phyloP scores from a whole-genome alignment of 2,329 filamentous ascomycete species.

The Cucurbitaria berberidis region DNA sequence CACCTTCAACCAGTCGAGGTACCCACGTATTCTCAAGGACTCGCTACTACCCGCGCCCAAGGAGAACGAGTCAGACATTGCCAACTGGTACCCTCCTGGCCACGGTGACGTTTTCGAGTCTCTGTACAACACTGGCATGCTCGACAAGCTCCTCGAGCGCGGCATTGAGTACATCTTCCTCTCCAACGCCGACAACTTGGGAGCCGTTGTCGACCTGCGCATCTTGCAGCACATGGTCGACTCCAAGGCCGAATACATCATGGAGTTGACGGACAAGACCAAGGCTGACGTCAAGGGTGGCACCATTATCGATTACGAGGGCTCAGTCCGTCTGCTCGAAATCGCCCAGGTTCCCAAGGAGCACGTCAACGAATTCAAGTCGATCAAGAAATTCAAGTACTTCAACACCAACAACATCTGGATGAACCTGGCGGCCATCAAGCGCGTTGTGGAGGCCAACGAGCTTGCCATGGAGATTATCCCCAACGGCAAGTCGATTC shows the following conservation, averaged over 20 bases:
- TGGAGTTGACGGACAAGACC: constrained; percentile 99
- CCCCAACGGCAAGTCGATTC: constrained; percentile 97
- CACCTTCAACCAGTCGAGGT: constrained; percentile 99
- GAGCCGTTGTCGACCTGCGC: constrained; percentile 94
- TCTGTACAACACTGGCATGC: constrained; percentile 97
- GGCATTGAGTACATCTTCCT: constrained; percentile 98
- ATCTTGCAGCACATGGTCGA: constrained; percentile 99
- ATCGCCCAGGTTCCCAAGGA: constrained; percentile 99
- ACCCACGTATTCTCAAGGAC: constrained; percentile 98
- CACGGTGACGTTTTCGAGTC: constrained; percentile 99
- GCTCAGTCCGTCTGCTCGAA: constrained; percentile 93
- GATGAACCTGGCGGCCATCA: constrained; percentile 97
- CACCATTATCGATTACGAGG: constrained; percentile 99
- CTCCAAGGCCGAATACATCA: constrained; percentile 96
- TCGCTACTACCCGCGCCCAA: constrained; percentile 96
- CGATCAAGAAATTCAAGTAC: constrained; percentile 99
- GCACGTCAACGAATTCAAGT: constrained; percentile 99
- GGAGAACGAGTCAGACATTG: constrained; percentile 82
- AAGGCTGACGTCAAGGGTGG: constrained; percentile 99
- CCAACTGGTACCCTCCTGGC: constrained; percentile 98
- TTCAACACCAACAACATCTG: constrained; percentile 99
- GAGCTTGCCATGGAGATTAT: constrained; percentile 99
- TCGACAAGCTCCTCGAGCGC: constrained; percentile 93
- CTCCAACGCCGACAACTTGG: constrained; percentile 98
- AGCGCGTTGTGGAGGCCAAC: constrained; percentile 97